Percentiles rank a stretch among this genome's conserved stretches.
These are phyloP conservation scores for Melanopsichium pennsylvanicum DNA, from an alignment of 1,284 basidiomycete genomes.

Conservation along the genomic window DNA sequence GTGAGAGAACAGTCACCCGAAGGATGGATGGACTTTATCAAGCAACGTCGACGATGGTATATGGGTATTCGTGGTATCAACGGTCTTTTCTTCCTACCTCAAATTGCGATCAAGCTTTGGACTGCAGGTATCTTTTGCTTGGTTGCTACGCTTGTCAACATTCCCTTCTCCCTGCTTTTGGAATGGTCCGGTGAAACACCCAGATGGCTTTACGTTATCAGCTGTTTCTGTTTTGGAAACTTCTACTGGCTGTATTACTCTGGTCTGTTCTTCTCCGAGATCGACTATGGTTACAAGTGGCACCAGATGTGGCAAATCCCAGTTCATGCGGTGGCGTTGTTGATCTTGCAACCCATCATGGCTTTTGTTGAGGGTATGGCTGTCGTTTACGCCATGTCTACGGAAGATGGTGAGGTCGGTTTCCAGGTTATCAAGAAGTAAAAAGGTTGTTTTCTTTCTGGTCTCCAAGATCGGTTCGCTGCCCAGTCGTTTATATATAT, in stretches of 20 bases:
- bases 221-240: slow-evolving; percentile 67
- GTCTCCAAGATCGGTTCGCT: no score
- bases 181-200: slow-evolving; percentile 55
- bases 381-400: slow-evolving; percentile 67
- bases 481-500: no score
- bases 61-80: slow-evolving; percentile 66
- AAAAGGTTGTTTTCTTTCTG: not conserved
- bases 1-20: slow-evolving; percentile 67
- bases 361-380: slow-evolving; percentile 66
- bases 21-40: slow-evolving; percentile 67
- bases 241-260: slow-evolving; percentile 65
- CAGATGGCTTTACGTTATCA: slow-evolving; percentile 66
- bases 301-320: slow-evolving; percentile 63
- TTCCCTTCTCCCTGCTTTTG: slow-evolving; percentile 62
- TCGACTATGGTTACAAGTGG: slow-evolving; percentile 62
- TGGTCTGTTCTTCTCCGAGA: slow-evolving; percentile 62
- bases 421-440: slow-evolving; percentile 49
- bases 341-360: slow-evolving; percentile 66
- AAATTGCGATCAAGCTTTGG: slow-evolving; percentile 68
- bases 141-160: slow-evolving; percentile 67
- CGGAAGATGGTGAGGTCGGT: slow-evolving; percentile 50
- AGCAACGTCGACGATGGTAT: slow-evolving; percentile 68
- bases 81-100: slow-evolving; percentile 66
- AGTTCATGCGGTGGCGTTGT: slow-evolving; percentile 61
- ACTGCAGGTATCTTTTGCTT: slow-evolving; percentile 67